Evolutionary conservation across 2,329 filamentous ascomycete species (phyloP).

Genomic region (Fusarium denticulatum): DNA sequence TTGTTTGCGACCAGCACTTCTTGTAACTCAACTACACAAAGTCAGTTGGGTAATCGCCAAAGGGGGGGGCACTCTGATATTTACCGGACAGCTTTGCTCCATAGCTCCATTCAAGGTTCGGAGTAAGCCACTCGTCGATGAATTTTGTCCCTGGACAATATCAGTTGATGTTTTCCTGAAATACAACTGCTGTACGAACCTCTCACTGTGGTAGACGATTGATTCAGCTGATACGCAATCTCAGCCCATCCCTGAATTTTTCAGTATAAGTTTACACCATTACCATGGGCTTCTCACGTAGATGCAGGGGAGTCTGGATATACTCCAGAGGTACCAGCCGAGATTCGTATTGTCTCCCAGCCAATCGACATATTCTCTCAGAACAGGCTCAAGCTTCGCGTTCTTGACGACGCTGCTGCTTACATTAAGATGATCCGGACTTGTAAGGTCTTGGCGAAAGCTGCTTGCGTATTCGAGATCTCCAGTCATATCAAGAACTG

Average conservation of each 20-base stretch:
- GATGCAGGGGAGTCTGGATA: not conserved
- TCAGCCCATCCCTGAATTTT: not conserved
- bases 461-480: not conserved
- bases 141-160: not conserved
- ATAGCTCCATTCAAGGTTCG: not conserved
- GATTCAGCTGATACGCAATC: not conserved
- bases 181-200: accelerated
- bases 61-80: no score
- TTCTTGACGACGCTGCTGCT: not conserved
- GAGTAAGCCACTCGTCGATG: not conserved
- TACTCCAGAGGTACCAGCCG: not conserved
- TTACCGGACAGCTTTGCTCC: not conserved
- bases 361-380: not conserved
- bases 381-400: not conserved
- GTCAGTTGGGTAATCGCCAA: accelerated
- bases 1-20: not conserved
- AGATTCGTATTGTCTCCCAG: not conserved
- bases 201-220: not conserved
- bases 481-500: not conserved
- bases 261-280: accelerated
- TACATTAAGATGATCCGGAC: not conserved
- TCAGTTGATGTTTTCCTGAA: not conserved
- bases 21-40: not conserved
- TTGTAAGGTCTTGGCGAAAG: not conserved
- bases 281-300: accelerated